Evolutionary conservation across 495 filamentous ascomycete genomes (phyloP).

Genomic region (Neurospora sp.): DNA sequence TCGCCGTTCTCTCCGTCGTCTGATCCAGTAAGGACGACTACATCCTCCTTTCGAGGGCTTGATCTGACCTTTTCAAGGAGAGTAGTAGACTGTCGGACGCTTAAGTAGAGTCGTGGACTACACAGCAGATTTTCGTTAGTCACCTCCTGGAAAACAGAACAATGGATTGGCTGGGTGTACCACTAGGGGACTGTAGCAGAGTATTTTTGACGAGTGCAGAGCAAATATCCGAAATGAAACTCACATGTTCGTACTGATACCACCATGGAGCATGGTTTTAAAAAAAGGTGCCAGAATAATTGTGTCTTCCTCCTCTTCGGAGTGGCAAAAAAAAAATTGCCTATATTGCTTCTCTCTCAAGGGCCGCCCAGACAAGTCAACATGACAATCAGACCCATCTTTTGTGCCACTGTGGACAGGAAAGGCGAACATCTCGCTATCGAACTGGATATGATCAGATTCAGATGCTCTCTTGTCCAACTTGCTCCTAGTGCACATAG

Average conservation of each 20-base stretch:
- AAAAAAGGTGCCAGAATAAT: too few species aligned
- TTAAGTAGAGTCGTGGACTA: neutral
- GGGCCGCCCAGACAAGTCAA: neutral
- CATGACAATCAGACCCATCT: neutral
- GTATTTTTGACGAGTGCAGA: neutral
- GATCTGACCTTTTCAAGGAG: neutral
- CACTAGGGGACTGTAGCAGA: neutral
- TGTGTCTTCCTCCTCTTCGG: too few species aligned
- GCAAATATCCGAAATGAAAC: neutral
- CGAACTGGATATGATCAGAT: neutral
- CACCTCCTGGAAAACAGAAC: neutral
- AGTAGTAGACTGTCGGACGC: neutral
- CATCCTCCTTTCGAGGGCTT: neutral
- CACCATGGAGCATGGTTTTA: neutral
- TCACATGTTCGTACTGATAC: neutral
- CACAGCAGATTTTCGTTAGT: neutral
- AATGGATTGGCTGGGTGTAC: neutral
- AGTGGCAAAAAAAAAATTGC: too few species aligned
- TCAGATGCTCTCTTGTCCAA: neutral
- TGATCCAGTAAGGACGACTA: neutral
- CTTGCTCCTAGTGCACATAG: neutral
- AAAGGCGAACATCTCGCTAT: neutral
- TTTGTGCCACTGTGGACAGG: neutral
- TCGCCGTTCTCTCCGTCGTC: neutral
- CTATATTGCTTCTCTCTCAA: neutral